Conservation (phyloP, 345 rosid species). For the Dipteronia dyeriana region DNA sequence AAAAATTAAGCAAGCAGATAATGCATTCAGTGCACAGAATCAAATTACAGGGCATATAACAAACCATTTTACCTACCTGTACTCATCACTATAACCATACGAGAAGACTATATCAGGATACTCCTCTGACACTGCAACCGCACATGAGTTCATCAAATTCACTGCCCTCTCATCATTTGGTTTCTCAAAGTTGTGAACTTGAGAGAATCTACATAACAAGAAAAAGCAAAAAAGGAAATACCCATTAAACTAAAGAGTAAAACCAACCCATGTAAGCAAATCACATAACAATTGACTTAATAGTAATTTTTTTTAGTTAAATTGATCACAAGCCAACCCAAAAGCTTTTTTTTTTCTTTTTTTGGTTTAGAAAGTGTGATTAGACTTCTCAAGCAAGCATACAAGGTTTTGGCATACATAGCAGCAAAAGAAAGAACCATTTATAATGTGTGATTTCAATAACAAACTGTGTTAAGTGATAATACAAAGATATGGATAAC, state of each 20-base stretch:
- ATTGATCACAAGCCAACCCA: too few relatives aligned
- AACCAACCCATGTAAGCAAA: not conserved
- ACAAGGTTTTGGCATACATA: too few relatives aligned
- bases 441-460: too few relatives aligned
- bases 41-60: not conserved
- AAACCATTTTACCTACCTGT: slow-evolving; percentile 43
- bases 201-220: slow-evolving; percentile 49
- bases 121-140: slow-evolving; percentile 60
- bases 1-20: not conserved
- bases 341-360: too few relatives aligned
- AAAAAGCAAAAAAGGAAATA: not conserved
- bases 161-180: slow-evolving; percentile 71
- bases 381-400: too few relatives aligned
- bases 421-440: too few relatives aligned
- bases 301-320: too few relatives aligned
- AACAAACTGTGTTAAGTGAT: too few relatives aligned
- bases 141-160: slow-evolving; percentile 76
- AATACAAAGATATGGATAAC: too few relatives aligned
- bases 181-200: slow-evolving; percentile 70
- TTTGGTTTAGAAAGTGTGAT: too few relatives aligned
- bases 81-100: slow-evolving; percentile 80
- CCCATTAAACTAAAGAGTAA: not conserved
- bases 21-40: not conserved
- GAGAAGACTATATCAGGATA: slow-evolving; percentile 79
- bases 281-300: too few relatives aligned